phyloP scores from a whole-genome alignment of 495 filamentous ascomycete genomes.

The Neurospora terricola region DNA sequence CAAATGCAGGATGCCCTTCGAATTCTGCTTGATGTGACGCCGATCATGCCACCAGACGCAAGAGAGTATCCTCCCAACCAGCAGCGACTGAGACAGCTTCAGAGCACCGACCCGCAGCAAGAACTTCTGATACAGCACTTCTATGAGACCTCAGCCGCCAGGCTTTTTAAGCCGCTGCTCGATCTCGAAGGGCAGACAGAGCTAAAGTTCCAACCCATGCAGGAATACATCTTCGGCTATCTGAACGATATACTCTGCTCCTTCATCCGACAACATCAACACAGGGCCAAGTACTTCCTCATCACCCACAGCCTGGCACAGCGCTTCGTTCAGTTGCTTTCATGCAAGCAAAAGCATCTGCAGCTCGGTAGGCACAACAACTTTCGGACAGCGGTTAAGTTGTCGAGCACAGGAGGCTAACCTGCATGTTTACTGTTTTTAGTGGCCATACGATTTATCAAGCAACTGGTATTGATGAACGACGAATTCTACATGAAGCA shows the following conservation, averaged over 20 bases:
- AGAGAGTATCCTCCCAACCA: conserved; percentile 49
- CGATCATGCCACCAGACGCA: conserved; percentile 43
- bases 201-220: conserved; percentile 52
- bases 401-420: conserved; percentile 1
- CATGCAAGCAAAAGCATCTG: conserved; percentile 82
- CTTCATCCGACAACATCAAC: conserved; percentile 81
- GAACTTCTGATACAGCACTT: conserved; percentile 77
- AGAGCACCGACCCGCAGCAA: conserved; percentile 57
- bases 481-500: conserved; percentile 90
- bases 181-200: conserved; percentile 59
- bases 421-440: background rate
- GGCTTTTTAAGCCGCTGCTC: conserved; percentile 79
- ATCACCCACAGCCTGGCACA: conserved; percentile 67
- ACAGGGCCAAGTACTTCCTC: conserved; percentile 81
- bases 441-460: conserved; percentile 94
- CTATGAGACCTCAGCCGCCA: conserved; percentile 80
- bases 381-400: conserved; percentile 1
- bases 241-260: conserved; percentile 92
- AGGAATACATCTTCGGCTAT: conserved; percentile 81
- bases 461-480: conserved; percentile 71
- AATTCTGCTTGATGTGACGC: conserved; percentile 79
- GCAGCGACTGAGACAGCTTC: conserved; percentile 44
- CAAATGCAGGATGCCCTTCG: conserved; percentile 95
- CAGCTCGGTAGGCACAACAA: conserved; percentile 60
- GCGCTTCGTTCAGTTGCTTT: conserved; percentile 74